These are phyloP conservation scores for Austropuccinia psidii DNA, from an alignment of 1,284 basidiomycete species.

Conservation along the genomic window DNA sequence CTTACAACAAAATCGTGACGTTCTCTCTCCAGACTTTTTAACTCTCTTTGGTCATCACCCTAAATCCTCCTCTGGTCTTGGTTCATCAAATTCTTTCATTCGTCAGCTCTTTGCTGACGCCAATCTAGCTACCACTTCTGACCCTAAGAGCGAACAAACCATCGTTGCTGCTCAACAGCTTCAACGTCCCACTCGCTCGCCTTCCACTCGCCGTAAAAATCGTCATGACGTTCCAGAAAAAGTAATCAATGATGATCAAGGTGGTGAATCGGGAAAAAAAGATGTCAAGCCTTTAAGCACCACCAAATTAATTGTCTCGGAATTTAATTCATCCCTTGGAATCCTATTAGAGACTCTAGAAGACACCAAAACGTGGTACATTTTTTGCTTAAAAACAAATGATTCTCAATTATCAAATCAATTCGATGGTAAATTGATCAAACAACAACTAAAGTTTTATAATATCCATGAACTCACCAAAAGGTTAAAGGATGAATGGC, in stretches of 20 bases:
- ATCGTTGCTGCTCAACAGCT: slow-evolving; percentile 88
- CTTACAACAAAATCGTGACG: slow-evolving; percentile 79
- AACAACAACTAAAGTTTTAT: slow-evolving; percentile 77
- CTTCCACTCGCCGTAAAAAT: slow-evolving; percentile 69
- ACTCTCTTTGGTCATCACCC: slow-evolving; percentile 62
- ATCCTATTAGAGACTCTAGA: slow-evolving; percentile 79
- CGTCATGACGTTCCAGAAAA: slow-evolving; percentile 53
- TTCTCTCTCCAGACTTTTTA: slow-evolving; percentile 86
- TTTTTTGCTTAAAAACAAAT: slow-evolving; percentile 89
- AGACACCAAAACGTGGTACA: slow-evolving; percentile 83
- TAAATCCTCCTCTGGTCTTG: slow-evolving; percentile 50
- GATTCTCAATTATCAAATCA: slow-evolving; percentile 90
- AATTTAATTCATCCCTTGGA: slow-evolving; percentile 73
- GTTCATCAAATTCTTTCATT: slow-evolving; percentile 82
- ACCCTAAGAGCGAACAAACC: slow-evolving; percentile 84
- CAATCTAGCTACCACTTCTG: slow-evolving; percentile 78
- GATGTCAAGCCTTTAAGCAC: slow-evolving; percentile 44
- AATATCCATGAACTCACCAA: slow-evolving; percentile 72
- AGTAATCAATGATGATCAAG: slow-evolving; percentile 43
- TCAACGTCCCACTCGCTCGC: slow-evolving; percentile 83
- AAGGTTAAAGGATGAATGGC: slow-evolving; percentile 59
- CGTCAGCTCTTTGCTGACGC: slow-evolving; percentile 78
- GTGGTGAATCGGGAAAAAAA: slow-evolving; percentile 41
- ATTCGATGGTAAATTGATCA: slow-evolving; percentile 80
- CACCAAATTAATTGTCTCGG: slow-evolving; percentile 65